These are phyloP conservation scores for Aegilops bicornis DNA, from an alignment of 176 grass and related monocot species.

Conservation along the genomic window DNA sequence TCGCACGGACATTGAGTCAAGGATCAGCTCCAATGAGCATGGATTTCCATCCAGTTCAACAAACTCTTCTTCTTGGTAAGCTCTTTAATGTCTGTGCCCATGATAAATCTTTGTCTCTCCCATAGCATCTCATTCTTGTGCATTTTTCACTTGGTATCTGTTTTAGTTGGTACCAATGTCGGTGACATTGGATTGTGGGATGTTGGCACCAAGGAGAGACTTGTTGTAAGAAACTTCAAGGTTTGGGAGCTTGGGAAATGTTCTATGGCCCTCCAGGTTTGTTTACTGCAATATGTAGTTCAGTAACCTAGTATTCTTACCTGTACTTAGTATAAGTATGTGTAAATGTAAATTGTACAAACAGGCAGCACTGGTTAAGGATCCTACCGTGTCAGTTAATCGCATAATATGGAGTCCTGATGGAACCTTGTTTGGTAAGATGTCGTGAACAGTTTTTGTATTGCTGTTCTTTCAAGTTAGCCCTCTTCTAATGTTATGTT, in stretches of 20 bases:
- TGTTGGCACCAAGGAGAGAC: conserved; percentile 88
- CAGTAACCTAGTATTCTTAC: conserved; percentile 6
- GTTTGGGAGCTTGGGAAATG: conserved; percentile 94
- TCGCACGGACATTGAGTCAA: conserved; percentile 67
- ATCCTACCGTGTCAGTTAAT: conserved; percentile 85
- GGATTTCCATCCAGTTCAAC: conserved; percentile 98
- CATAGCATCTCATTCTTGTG: conserved; percentile 18
- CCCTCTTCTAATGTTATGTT: conserved; percentile 24
- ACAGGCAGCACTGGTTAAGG: conserved; percentile 88
- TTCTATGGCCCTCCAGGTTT: conserved; percentile 80
- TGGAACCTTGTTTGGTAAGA: conserved; percentile 92
- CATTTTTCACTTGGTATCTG: conserved; percentile 21
- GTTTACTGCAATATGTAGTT: conserved; percentile 24
- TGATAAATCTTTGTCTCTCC: conserved; percentile 2
- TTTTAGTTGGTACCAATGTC: conserved; percentile 95
- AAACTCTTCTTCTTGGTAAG: conserved; percentile 92
- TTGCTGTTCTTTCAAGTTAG: conserved; percentile 9
- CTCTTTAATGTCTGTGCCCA: conserved; percentile 23
- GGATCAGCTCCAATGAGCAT: conserved; percentile 95
- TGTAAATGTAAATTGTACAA: conserved; percentile 13
- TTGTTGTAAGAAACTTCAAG: conserved; percentile 83
- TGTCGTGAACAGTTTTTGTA: neutral
- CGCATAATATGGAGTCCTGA: conserved; percentile 96
- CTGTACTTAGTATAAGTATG: conserved; percentile 6
- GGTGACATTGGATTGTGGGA: conserved; percentile 99